phyloP scores from a whole-genome alignment of 306 rosid species.

The Astragalus glycyphyllos region DNA sequence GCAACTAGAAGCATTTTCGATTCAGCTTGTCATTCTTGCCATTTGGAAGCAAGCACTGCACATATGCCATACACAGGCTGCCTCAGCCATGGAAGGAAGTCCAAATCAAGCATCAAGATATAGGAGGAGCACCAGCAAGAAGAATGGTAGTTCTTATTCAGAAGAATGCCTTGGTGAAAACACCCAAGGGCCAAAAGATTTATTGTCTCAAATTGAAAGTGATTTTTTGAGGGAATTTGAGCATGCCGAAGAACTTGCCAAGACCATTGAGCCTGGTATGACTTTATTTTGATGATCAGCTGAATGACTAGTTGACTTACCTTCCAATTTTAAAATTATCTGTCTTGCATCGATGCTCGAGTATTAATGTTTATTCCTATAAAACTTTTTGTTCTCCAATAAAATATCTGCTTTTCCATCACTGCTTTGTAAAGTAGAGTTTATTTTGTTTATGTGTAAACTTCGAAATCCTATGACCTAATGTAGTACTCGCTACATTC shows the following conservation, averaged over 20 bases:
- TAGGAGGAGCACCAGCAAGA: conserved; percentile 72
- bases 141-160: conserved; percentile 56
- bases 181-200: conserved; percentile 59
- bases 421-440: not conserved
- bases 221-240: conserved; percentile 85
- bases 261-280: conserved; percentile 86
- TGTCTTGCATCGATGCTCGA: conserved; percentile 16
- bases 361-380: not conserved
- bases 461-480: conserved; percentile 12
- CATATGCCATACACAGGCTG: conserved; percentile 98
- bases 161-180: conserved; percentile 66
- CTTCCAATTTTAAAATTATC: conserved; percentile 10
- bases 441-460: conserved; percentile 34
- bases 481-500: not conserved
- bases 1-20: conserved; percentile 90
- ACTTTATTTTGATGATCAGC: conserved; percentile 38
- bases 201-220: conserved; percentile 74
- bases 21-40: conserved; percentile 97
- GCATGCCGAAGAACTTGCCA: conserved; percentile 93
- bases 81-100: conserved; percentile 98
- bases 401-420: conserved; percentile 26
- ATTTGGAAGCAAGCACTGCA: conserved; percentile 98
- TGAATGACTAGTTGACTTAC: conserved; percentile 29
- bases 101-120: conserved; percentile 72
- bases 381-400: not conserved